Evolutionary conservation across 441 rosid species (phyloP), one percentile per base, ranked within the genome.

Genomic region (Populus hybrid): DNA sequence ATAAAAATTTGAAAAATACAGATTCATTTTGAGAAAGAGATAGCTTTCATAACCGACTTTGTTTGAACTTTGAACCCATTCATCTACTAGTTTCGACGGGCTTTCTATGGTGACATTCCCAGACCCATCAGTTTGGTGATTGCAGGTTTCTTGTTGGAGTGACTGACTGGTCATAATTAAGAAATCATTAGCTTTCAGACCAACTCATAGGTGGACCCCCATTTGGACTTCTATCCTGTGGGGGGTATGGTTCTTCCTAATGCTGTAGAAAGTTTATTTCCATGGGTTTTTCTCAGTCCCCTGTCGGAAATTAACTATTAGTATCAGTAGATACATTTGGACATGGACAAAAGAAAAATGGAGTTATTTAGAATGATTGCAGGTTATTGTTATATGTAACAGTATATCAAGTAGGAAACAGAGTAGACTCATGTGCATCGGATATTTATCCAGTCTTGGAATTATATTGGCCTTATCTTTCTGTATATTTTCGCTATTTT

Each of bases 121-220:
- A 20, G 88, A 95, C 73, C 98, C 98, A 23, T 95, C 98, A 0
- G 87, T 93, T 18, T 18, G 98, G 99, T 26, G 92, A 90, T 8
- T 93, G 97, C 81, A 84, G 91, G 85, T 93, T 95, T 87, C 95
- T 93, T 73, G 97, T 95, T 16, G 98, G 97, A 10, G 97, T 95
- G 70, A 84, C 94, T 8, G 36, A 6, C 36, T 34, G 92, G 88
- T 68, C 50, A 26, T 71, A 34, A 34, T 34, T 34, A 80, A 71
- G 46, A 84, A 66, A 73, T 82, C 83, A 23, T 84, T 92, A 16
- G 74, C 83, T 14, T 76, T 79, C 32, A 54, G 79, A 72, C 35
- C 70, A 30, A 42, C 76, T 74, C 74, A 54, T 67, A 76, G 86
- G 75, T 82, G 87, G 88, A 36, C 78, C 50, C 16, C 79, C 34